Conservation (phyloP, 169 alveolate species). For the Eimeria necatrix region DNA sequence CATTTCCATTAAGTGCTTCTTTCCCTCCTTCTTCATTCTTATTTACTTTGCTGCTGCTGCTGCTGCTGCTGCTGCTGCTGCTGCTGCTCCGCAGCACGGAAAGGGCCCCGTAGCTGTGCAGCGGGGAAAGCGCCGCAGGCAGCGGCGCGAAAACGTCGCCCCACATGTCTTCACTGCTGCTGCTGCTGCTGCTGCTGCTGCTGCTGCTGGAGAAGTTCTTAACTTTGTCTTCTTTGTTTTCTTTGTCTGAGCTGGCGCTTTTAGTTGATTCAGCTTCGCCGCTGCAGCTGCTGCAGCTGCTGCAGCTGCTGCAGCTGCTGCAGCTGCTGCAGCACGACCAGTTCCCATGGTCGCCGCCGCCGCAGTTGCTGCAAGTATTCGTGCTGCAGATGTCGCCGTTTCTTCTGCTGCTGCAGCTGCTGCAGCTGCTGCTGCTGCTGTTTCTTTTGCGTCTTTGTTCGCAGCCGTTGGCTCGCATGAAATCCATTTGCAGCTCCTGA, state of each 20-base stretch:
- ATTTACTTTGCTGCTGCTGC: not conserved
- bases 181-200: not conserved
- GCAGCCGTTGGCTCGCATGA: not conserved
- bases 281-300: not conserved
- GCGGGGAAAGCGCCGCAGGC: not conserved
- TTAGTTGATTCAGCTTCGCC: not conserved
- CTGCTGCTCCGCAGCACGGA: not conserved
- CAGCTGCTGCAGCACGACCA: not conserved
- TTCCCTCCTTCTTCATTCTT: not conserved
- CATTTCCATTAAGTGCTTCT: not conserved
- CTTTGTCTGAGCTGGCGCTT: not conserved
- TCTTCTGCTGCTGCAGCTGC: not conserved
- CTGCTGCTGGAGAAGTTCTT: not conserved
- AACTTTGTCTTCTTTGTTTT: not conserved
- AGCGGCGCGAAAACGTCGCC: slow-evolving; percentile 17
- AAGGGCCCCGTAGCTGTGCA: slow-evolving; percentile 8
- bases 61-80: not conserved
- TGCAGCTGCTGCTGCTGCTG: not conserved
- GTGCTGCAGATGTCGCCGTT: not conserved
- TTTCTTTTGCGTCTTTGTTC: not conserved
- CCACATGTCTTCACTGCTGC: not conserved
- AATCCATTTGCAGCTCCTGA: not conserved
- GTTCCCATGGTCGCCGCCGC: not conserved
- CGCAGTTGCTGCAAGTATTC: not conserved
- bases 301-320: not conserved